A percentile compares a stretch with the other conserved stretches of the same genome.
These are phyloP conservation scores for Anthostomella pinea DNA, from an alignment of 2,329 filamentous ascomycete genomes.

Conservation along the genomic window DNA sequence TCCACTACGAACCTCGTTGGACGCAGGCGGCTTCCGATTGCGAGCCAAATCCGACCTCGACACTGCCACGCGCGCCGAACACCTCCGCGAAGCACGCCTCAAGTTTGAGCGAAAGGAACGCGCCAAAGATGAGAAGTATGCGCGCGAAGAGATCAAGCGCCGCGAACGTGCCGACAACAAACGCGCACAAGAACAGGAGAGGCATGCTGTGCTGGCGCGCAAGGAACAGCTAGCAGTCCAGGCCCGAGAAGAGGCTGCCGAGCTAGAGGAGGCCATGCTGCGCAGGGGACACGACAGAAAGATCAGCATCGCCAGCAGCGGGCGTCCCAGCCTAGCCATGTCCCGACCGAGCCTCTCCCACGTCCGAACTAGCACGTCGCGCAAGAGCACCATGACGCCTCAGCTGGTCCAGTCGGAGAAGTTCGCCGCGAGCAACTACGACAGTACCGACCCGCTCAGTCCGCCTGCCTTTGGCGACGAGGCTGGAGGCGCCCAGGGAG, in stretches of 20 bases:
- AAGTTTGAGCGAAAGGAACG: slow-evolving; percentile 62
- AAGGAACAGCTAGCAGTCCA: slow-evolving; percentile 45
- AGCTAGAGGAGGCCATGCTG: slow-evolving; percentile 30
- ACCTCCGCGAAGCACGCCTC: slow-evolving; percentile 58
- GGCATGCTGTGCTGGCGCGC: slow-evolving; percentile 39
- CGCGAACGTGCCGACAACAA: slow-evolving; percentile 58
- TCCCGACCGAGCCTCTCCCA: slow-evolving; percentile 26
- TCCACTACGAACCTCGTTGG: slow-evolving; percentile 57
- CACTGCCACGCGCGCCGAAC: slow-evolving; percentile 51
- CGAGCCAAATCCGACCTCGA: slow-evolving; percentile 61
- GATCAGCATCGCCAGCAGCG: slow-evolving; percentile 28
- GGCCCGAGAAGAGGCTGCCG: slow-evolving; percentile 37
- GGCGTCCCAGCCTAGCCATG: slow-evolving; percentile 27
- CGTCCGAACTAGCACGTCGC: slow-evolving; percentile 25
- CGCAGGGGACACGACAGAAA: slow-evolving; percentile 31
- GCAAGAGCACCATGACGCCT: slow-evolving; percentile 21
- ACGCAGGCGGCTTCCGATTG: slow-evolving; percentile 52
- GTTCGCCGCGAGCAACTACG: slow-evolving; percentile 47
- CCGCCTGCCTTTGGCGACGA: slow-evolving; percentile 30
- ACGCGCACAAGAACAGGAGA: slow-evolving; percentile 52
- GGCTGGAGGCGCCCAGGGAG: slow-evolving; percentile 39
- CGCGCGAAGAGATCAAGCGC: slow-evolving; percentile 55
- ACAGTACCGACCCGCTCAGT: slow-evolving; percentile 34
- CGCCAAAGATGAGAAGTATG: slow-evolving; percentile 61
- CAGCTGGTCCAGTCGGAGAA: slow-evolving; percentile 38